These are phyloP conservation scores for Chlorencoelia australis DNA, from an alignment of 2,329 filamentous ascomycete genomes.

Conservation along the genomic window DNA sequence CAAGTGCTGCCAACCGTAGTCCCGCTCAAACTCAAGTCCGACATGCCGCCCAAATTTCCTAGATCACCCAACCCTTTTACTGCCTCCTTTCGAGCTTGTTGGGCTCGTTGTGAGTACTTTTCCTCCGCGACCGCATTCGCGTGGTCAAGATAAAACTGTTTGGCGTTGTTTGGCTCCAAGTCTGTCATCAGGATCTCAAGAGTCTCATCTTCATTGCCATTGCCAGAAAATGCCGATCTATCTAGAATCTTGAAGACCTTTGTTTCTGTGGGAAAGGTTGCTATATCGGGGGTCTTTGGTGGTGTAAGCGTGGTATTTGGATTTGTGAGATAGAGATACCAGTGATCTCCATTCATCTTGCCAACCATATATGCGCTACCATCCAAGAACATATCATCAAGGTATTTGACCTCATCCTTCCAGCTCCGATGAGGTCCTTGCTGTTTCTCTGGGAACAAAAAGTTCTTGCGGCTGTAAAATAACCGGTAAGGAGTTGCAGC, in stretches of 20 bases:
- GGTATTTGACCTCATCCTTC: slow-evolving; percentile 86
- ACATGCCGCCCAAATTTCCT: slow-evolving; percentile 36
- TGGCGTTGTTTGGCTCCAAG: slow-evolving; percentile 56
- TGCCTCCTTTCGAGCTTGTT: slow-evolving; percentile 50
- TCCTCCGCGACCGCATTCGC: slow-evolving; percentile 86
- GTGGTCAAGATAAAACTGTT: slow-evolving; percentile 65
- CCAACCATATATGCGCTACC: slow-evolving; percentile 99
- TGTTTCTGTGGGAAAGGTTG: slow-evolving; percentile 30
- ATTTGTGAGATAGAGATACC: slow-evolving; percentile 95
- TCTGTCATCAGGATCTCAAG: slow-evolving; percentile 66
- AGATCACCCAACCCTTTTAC: slow-evolving; percentile 50
- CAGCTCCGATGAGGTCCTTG: slow-evolving; percentile 92
- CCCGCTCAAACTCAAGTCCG: slow-evolving; percentile 29
- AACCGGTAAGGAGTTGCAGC: slow-evolving; percentile 87
- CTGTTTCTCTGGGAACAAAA: slow-evolving; percentile 89
- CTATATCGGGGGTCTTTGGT: slow-evolving; percentile 60
- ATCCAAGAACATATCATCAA: slow-evolving; percentile 83
- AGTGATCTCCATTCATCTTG: slow-evolving; percentile 99
- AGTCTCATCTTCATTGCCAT: slow-evolving; percentile 55
- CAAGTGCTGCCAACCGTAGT: slow-evolving; percentile 29
- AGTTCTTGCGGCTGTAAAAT: slow-evolving; percentile 99
- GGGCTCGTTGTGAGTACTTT: slow-evolving; percentile 59
- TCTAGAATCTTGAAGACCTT: slow-evolving; percentile 27
- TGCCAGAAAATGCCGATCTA: slow-evolving; percentile 17
- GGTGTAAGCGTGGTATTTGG: slow-evolving; percentile 73